Base-by-base conservation (phyloP, 2,329 filamentous ascomycete genomes). In the Lecanicillium sp. region DNA sequence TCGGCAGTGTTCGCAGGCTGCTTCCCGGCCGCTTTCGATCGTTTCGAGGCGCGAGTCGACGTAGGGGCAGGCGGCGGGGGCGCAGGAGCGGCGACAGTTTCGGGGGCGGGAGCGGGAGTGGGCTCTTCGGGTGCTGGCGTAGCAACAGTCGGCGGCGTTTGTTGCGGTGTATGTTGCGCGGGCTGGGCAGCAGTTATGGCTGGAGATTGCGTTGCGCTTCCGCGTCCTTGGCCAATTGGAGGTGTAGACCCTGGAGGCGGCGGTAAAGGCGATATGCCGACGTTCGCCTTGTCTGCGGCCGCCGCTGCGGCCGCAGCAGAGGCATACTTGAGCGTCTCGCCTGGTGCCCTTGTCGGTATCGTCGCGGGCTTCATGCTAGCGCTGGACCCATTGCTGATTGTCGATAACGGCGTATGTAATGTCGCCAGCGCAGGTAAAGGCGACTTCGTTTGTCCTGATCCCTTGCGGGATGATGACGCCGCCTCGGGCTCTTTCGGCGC, bases 241-340 rank as follows among this genome's bases (percentile, higher is more conserved):
- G 3, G 29, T 21, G 72, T 61, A 36, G 74, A 66, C 30, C 86
- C 86, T 23, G 90, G 90, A 59, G 93, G 93, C 53, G 93, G 91
- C 48, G 93, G 93, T 60, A 97, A 74, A 33, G 93, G 93, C 50
- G 91, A 84, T 61, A 98, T 96, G 21, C 93, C 93, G 24, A 97
- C 85, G 62, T 85, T 91, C 71, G 88, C 90, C 68, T 73, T 79
- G 57, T 95, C 90, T 64, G 82, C 90, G 38, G 90, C 89, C 1
- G 93, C 91, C 0, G 91, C 93, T 0, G 93, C 93, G 0, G 93
- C 93, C 0, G 93, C 93, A 0, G 93, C 93, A 30, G 93, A 97
- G 37, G 93, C 93, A 64, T 98, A 98, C 68, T 97, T 97, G 56
- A 98, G 74, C 2, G 87, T 88, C 65, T 97, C 91, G 40, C 90